Conservation (phyloP, 352 stramenopile species). For the Phytophthora europaea region DNA sequence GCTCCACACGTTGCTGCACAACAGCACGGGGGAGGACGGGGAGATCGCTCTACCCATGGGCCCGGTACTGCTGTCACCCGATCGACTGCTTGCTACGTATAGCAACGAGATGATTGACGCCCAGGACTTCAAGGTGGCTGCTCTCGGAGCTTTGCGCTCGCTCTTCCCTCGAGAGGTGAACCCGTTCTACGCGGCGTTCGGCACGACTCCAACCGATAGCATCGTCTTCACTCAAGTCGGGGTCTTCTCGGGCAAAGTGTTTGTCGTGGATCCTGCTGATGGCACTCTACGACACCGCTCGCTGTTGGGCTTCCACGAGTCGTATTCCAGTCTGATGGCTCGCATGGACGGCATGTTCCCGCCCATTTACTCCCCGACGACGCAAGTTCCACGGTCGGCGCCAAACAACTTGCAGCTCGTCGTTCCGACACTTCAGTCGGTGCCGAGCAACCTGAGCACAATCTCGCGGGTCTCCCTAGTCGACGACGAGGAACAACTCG, state of each 20-base stretch:
- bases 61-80: slow-evolving; percentile 75
- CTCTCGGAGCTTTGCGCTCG: slow-evolving; percentile 65
- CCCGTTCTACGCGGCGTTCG: slow-evolving; percentile 88
- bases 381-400: slow-evolving; percentile 7
- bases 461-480: slow-evolving; percentile 12
- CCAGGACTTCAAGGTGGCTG: slow-evolving; percentile 74
- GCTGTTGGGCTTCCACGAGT: slow-evolving; percentile 74
- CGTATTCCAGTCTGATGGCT: slow-evolving; percentile 68
- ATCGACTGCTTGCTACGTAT: slow-evolving; percentile 58
- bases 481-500: slow-evolving; percentile 50
- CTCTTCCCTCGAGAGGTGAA: slow-evolving; percentile 84
- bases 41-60: slow-evolving; percentile 67
- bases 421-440: slow-evolving; percentile 17
- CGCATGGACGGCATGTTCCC: slow-evolving; percentile 85
- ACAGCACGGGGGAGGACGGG: slow-evolving; percentile 18
- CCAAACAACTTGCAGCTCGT: slow-evolving; percentile 8
- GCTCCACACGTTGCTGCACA: slow-evolving; percentile 55
- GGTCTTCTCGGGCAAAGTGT: slow-evolving; percentile 84
- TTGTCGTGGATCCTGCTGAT: slow-evolving; percentile 67
- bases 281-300: slow-evolving; percentile 68
- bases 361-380: slow-evolving; percentile 60
- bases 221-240: slow-evolving; percentile 73
- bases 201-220: slow-evolving; percentile 65
- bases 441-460: slow-evolving; percentile 20
- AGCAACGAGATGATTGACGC: slow-evolving; percentile 58